Conservation (phyloP, 192 early-diverging fungal genomes). For the Linnemannia zychae region DNA sequence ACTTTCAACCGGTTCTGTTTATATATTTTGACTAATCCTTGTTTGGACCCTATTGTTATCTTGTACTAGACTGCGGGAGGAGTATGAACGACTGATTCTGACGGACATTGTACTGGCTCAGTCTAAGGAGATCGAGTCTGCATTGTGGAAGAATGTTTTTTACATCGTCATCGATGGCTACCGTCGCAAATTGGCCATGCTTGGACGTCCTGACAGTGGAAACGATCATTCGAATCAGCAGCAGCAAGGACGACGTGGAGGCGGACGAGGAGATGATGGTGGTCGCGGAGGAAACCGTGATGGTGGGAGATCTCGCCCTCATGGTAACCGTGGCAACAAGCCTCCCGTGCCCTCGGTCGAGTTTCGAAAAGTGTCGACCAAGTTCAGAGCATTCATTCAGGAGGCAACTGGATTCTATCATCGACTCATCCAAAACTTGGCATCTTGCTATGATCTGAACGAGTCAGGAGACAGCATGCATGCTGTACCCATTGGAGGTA, state of each 20-base stretch:
- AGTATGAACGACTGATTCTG: conserved; percentile 60
- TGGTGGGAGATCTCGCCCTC: conserved; percentile 28
- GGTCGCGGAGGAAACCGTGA: conserved; percentile 20
- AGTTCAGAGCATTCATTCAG: conserved; percentile 63
- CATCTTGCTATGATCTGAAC: conserved; percentile 58
- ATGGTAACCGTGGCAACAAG: conserved; percentile 43
- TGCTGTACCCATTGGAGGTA: conserved; percentile 48
- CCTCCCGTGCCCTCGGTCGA: conserved; percentile 24
- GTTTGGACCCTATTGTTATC: background rate
- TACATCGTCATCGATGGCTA: conserved; percentile 67
- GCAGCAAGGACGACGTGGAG: background rate
- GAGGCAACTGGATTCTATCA: conserved; percentile 68
- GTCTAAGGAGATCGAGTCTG: conserved; percentile 61
- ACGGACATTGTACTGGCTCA: conserved; percentile 60
- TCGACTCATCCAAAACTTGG: conserved; percentile 60
- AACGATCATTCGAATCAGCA: conserved; percentile 6
- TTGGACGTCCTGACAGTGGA: conserved; percentile 28
- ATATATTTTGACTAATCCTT: background rate
- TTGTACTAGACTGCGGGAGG: conserved; percentile 57
- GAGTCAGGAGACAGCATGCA: conserved; percentile 53
- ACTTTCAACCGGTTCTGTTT: conserved; percentile 1
- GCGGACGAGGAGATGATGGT: conserved; percentile 10
- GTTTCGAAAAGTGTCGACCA: conserved; percentile 52
- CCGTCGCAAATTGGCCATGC: conserved; percentile 55
- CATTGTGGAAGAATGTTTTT: conserved; percentile 65